Evolutionary conservation across 139 green algal species (phyloP), one percentile per base, ranked within the genome.

Genomic region (Coelastrella sp.): DNA sequence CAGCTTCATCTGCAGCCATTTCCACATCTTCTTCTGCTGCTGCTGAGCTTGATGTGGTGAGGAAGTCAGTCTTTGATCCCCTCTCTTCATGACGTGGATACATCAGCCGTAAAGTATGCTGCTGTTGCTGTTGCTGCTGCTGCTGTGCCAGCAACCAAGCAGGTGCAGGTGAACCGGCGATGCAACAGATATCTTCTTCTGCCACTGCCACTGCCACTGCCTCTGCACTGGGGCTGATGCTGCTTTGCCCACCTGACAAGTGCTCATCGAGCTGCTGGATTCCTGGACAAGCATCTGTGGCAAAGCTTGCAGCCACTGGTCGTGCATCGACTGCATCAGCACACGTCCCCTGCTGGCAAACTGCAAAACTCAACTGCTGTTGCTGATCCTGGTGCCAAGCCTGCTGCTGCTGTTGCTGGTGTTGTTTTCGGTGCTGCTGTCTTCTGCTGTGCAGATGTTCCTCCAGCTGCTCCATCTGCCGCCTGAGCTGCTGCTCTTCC

Each of bases 61-160:
- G 10, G 68, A 49, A 49, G 35, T 49, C 35, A 49, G 35, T 70
- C 11, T 15, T 15, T 20, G 63, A 70, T 12, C 5, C 11, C 63
- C 14, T 4, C 0, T 70, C 63, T 70, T 70, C 63, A 7, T 70
- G 63, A n/a, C 7, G 19, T 76, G 17, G 68, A 27, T 27, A 4
- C 24, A 19, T 60, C 57, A 72, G 79, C 79, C 72, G 24, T 70
- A 6, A 70, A 61, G 14, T 70, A 57, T 66, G 8, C 19, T 56
- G 20, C 79, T 85, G 79, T 8, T 76, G 68, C 79, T n/a, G n/a
- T n/a, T 66, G 79, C 79, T 72, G 79, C 79, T 57, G 57, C 79
- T 85, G 57, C 56, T 27, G 25, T 20, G 57, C 60, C 56, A 22
- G 58, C 79, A 56, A 8, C 17, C 19, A 8, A 20, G 22, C 20